Evolutionary conservation across 805 yeast species (phyloP).

Genomic region (Saccharomyces mikatae): DNA sequence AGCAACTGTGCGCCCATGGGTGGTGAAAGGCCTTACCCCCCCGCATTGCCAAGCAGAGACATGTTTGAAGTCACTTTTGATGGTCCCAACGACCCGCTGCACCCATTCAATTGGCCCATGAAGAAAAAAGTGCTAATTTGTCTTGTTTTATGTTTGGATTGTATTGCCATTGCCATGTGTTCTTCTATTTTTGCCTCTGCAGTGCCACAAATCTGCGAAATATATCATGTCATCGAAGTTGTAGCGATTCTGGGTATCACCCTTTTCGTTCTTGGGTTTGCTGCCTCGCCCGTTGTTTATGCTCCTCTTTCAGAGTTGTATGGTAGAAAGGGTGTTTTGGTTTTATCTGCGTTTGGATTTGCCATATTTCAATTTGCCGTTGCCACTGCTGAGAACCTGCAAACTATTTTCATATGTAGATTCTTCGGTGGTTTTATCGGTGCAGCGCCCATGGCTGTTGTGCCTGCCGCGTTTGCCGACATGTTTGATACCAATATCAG

Average conservation of each 20-base stretch:
- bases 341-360: slow-evolving; percentile 50
- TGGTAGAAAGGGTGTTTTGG: slow-evolving; percentile 58
- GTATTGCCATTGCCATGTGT: slow-evolving; percentile 58
- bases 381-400: slow-evolving; percentile 72
- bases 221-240: slow-evolving; percentile 53
- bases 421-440: slow-evolving; percentile 77
- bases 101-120: slow-evolving; percentile 72
- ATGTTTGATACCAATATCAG: slow-evolving; percentile 57
- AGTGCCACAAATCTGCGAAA: slow-evolving; percentile 37
- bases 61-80: slow-evolving; percentile 62
- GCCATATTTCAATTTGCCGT: slow-evolving; percentile 59
- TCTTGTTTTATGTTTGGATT: slow-evolving; percentile 37
- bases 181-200: slow-evolving; percentile 77
- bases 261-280: slow-evolving; percentile 85
- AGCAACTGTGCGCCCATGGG: slow-evolving; percentile 53
- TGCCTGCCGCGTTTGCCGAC: slow-evolving; percentile 83
- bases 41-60: slow-evolving; percentile 45
- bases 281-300: slow-evolving; percentile 85
- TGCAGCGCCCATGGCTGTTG: slow-evolving; percentile 78
- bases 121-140: slow-evolving; percentile 40
- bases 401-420: slow-evolving; percentile 67
- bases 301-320: slow-evolving; percentile 79
- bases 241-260: slow-evolving; percentile 74
- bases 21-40: slow-evolving; percentile 54
- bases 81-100: slow-evolving; percentile 71